Evolutionary conservation across 2,329 filamentous ascomycete genomes (phyloP).

Genomic region (Colletotrichum ledebouriae): DNA sequence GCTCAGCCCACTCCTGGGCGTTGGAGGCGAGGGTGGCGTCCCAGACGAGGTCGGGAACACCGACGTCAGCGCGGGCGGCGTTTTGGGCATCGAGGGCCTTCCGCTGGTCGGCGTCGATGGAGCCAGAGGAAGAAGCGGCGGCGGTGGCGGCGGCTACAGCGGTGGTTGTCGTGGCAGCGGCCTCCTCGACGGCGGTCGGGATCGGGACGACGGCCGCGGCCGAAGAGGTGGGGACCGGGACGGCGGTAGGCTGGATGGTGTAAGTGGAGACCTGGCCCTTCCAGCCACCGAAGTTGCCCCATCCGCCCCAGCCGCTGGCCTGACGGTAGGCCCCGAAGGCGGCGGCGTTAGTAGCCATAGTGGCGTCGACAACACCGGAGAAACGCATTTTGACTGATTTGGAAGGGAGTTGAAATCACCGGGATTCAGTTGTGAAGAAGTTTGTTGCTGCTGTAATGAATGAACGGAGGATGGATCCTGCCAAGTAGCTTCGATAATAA

Average conservation of each 20-base stretch:
- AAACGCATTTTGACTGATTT: slow-evolving; percentile 40
- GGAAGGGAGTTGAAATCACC: slow-evolving; percentile 26
- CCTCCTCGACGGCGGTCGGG: slow-evolving; percentile 38
- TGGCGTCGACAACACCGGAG: slow-evolving; percentile 37
- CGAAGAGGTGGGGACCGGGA: slow-evolving; percentile 16
- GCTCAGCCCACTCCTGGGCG: slow-evolving; percentile 43
- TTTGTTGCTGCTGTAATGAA: slow-evolving; percentile 22
- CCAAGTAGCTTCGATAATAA: slow-evolving; percentile 38
- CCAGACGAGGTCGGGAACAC: slow-evolving; percentile 43
- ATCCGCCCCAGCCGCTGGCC: slow-evolving; percentile 22
- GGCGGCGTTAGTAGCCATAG: slow-evolving; percentile 38
- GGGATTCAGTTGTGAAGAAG: slow-evolving; percentile 21
- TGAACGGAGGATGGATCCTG: slow-evolving; percentile 39
- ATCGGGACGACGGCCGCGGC: slow-evolving; percentile 43
- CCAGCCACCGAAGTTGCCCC: slow-evolving; percentile 27
- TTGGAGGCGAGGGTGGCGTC: slow-evolving; percentile 48
- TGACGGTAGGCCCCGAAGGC: slow-evolving; percentile 27
- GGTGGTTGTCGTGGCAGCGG: slow-evolving; percentile 22
- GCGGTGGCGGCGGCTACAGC: too few relatives aligned
- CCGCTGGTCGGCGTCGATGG: slow-evolving; percentile 38
- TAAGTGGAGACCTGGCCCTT: slow-evolving; percentile 21
- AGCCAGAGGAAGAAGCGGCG: slow-evolving; percentile 24
- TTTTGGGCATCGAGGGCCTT: slow-evolving; percentile 41
- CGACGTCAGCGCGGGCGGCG: slow-evolving; percentile 39
- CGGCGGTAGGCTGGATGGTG: slow-evolving; percentile 11